Base-by-base conservation (phyloP, 805 yeast species). In the Suhomyces emberorum region DNA sequence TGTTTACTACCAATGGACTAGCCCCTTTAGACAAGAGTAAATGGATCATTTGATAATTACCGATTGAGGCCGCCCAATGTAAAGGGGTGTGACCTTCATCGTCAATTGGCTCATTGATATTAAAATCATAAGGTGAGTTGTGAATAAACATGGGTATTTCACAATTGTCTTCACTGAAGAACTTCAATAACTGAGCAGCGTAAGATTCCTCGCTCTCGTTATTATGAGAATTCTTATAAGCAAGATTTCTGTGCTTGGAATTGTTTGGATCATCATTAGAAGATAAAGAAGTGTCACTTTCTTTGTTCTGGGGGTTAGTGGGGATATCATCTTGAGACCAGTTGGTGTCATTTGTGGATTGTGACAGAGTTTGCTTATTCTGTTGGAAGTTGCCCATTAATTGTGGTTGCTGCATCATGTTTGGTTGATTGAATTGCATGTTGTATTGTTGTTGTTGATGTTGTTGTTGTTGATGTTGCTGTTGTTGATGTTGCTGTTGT, bases 1-100 rank as follows among this genome's bases (percentile, higher is more conserved):
- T 72, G 41, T 79, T 72, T 38, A 77, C 74, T 17, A 60, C 69
- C 29, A 68, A 50, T 12, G 72, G 66, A 60, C 81, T 76, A 2
- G 95, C 93, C 4, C 96, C 95, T 26, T 82, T 77, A 19, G 79
- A 70, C 20, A 87, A 62, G 28, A 93, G 69, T 10, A 88, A 74
- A 47, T 83, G 93, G 38, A 87, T 80, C 61, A 89, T 79, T 31
- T 74, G 75, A 22, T 83, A 61, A 55, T 82, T 86, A 3, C 98
- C 98, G 76, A 93, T 88, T 1, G 98, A 84, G 42, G 97, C 88
- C 0, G 98, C 95, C 97, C 98, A 93, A 61, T 93, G 98, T 48
- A 93, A 79, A 2, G 95, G 83, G 0, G 96, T 85, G 54, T 93
- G 95, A 1, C 96, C 95, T 54, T 93, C 97, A 40, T 86, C 89